Conservation (phyloP, 805 yeast species). For the Yarrowia sp. region DNA sequence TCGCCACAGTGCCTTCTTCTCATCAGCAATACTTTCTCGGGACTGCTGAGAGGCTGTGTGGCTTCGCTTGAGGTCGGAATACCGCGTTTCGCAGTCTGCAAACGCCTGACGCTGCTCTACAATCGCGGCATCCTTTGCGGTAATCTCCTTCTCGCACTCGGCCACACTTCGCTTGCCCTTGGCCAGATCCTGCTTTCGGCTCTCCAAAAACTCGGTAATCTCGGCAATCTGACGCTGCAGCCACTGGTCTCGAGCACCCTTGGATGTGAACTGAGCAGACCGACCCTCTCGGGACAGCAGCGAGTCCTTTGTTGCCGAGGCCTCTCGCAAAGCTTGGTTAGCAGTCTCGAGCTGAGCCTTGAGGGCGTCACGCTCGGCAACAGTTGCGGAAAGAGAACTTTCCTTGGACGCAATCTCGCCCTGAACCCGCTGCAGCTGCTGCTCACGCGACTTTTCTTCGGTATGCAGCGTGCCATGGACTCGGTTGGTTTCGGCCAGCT, state of each 20-base stretch:
- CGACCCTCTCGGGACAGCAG: constrained; percentile 37
- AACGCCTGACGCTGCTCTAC: constrained; percentile 25
- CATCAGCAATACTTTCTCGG: constrained; percentile 49
- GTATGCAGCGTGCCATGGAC: not conserved
- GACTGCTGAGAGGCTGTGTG: constrained; percentile 26
- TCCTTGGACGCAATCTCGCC: constrained; percentile 26
- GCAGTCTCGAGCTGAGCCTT: not conserved
- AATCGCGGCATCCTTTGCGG: not conserved
- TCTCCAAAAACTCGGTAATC: constrained; percentile 37
- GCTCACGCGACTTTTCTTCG: constrained; percentile 30
- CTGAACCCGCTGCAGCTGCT: constrained; percentile 40
- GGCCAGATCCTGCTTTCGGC: constrained; percentile 31
- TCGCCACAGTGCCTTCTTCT: constrained; percentile 73
- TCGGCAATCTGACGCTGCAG: constrained; percentile 49
- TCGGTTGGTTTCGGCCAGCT: not conserved
- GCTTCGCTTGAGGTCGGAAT: constrained; percentile 9
- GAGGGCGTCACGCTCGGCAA: not conserved
- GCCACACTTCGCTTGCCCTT: constrained; percentile 27
- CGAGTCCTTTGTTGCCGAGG: not conserved
- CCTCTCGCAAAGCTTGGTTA: not conserved
- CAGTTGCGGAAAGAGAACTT: constrained; percentile 9
- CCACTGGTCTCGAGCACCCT: constrained; percentile 66
- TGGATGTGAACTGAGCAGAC: constrained; percentile 53
- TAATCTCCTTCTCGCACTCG: constrained; percentile 27
- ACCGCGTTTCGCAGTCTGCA: not conserved